These are phyloP conservation scores for Talinum fruticosum DNA, from an alignment of 148 eudicot species.

Conservation along the genomic window DNA sequence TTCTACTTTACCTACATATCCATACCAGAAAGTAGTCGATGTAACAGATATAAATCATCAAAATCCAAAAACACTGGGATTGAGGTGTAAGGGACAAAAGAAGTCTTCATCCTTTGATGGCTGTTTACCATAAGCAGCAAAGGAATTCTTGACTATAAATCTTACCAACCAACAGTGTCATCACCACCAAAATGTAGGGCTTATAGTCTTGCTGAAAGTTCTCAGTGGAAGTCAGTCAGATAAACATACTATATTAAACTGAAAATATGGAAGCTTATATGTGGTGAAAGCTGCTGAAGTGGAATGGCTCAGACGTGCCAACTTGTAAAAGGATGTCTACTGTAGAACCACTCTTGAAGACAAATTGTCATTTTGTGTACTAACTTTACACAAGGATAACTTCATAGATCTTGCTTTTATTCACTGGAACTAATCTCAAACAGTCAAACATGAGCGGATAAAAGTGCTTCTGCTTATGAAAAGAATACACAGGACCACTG, in stretches of 20 bases:
- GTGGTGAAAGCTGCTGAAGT: neutral
- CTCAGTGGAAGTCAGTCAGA: neutral
- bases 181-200: neutral
- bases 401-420: neutral
- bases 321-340: neutral
- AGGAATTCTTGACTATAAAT: neutral
- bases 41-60: neutral
- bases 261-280: neutral
- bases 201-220: neutral
- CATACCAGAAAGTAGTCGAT: slow-evolving; percentile 28
- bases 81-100: neutral
- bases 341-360: neutral
- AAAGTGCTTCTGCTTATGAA: neutral
- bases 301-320: neutral
- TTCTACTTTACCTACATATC: slow-evolving; percentile 53
- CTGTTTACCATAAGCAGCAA: neutral
- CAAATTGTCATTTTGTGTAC: too few species aligned
- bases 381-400: too few species aligned
- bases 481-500: neutral
- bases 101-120: neutral
- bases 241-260: neutral
- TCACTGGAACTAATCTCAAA: neutral
- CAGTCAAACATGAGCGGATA: neutral
- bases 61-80: neutral
- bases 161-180: neutral